Evolutionary conservation across 2,329 filamentous ascomycete species (phyloP), one percentile per base, ranked within the genome.

Genomic region (Trichoderma asperellum): DNA sequence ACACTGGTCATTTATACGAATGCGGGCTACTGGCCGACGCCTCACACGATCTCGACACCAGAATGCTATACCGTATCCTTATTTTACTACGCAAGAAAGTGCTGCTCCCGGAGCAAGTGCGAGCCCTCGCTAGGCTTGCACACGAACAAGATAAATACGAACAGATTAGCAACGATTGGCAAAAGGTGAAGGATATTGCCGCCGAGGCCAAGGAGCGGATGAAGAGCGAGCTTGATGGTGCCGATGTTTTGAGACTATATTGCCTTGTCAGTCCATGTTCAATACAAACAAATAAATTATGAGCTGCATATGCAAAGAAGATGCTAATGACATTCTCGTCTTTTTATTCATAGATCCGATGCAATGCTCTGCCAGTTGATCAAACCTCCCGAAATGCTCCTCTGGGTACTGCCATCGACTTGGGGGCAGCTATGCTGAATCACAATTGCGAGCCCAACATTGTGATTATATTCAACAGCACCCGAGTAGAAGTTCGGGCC

Each of bases 361-460:
- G 56, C 43, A 69, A 69, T 18, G 24, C 40, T 27, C 12, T 56
- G 14, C 52, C 59, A 1, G 55, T 69, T n/a, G 60, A 63, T 14
- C 59, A 63, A n/a, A 64, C 67, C 1, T 49, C 14, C 18, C 67
- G 59, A 58, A 52, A 59, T 7, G 32, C 58, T 2, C 35, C 59
- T 2, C 52, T 70, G 10, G 68, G 68, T 21, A 52, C 14, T n/a
- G 68, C 49, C 16, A 10, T 70, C 16, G 68, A 70, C 35, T 24
- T 70, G 21, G 58, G 34, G 2, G 43, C 24, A 18, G 35, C 69
- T 18, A 27, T 70, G n/a, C 0, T 70, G 21, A 70, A 70, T 37
- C 69, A 68, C 27, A 53, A 35, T n/a, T 70, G 69, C 59, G 65
- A 70, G 0, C 69, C 69, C 7, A 70, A 68, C 10, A 27, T 68